These are phyloP conservation scores for Penicillium concentricum DNA, from an alignment of 2,329 filamentous ascomycete species.

Conservation along the genomic window DNA sequence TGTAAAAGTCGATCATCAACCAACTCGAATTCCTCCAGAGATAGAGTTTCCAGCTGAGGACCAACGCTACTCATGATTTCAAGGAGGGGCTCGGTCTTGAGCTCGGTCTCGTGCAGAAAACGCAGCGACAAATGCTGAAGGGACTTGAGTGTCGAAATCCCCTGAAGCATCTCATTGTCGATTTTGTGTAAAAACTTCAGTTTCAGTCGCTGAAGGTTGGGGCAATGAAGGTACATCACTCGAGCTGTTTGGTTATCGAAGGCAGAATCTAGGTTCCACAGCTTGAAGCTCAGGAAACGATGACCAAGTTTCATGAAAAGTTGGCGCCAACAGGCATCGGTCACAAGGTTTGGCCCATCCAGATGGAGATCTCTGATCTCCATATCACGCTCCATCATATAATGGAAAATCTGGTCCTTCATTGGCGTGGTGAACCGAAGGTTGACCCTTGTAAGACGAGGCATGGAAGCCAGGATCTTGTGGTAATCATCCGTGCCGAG, in stretches of 20 bases:
- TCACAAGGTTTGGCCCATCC: constrained; percentile 79
- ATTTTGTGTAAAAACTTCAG: constrained; percentile 76
- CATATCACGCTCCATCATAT: constrained; percentile 70
- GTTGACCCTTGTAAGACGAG: constrained; percentile 68
- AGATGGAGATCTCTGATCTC: constrained; percentile 72
- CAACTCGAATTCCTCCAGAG: constrained; percentile 66
- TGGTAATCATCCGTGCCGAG: constrained; percentile 75
- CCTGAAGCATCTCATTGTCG: constrained; percentile 62
- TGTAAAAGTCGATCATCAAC: constrained; percentile 69
- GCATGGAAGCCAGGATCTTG: constrained; percentile 74
- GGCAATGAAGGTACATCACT: constrained; percentile 63
- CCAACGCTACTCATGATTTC: constrained; percentile 64
- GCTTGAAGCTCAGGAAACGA: constrained; percentile 66
- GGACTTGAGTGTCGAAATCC: constrained; percentile 60
- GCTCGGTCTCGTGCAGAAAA: constrained; percentile 57
- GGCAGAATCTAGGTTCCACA: constrained; percentile 81
- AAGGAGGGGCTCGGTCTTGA: constrained; percentile 58
- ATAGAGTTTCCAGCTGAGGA: constrained; percentile 69
- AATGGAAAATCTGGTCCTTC: constrained; percentile 80
- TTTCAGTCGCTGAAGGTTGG: constrained; percentile 72
- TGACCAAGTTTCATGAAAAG: constrained; percentile 66
- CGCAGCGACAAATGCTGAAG: constrained; percentile 76
- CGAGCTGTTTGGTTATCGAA: constrained; percentile 70
- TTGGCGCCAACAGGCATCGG: constrained; percentile 70
- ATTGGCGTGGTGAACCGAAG: constrained; percentile 86